Conservation (phyloP, 2,329 filamentous ascomycete species). For the Exophiala calicioides region DNA sequence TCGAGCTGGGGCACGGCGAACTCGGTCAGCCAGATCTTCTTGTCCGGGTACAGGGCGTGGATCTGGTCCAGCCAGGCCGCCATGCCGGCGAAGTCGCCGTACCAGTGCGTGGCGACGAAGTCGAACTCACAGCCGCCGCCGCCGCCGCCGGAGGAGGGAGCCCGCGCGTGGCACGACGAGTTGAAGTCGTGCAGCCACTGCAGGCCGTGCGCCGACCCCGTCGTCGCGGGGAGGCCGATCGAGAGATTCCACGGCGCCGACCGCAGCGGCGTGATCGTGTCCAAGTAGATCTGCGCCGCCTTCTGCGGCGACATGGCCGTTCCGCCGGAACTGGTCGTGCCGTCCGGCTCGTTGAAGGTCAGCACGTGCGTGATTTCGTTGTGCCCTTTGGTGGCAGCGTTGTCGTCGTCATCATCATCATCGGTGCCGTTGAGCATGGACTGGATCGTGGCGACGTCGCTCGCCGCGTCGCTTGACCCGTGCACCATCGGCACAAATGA, state of each 20-base stretch:
- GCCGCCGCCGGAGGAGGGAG: slow-evolving; percentile 44
- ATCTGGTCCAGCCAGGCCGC: slow-evolving; percentile 39
- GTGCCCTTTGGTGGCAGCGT: slow-evolving; percentile 39
- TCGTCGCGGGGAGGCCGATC: slow-evolving; percentile 70
- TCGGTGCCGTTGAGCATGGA: slow-evolving; percentile 7
- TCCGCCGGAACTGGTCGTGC: slow-evolving; percentile 57
- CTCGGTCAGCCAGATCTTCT: slow-evolving; percentile 76
- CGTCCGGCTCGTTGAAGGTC: slow-evolving; percentile 80
- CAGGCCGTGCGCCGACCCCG: slow-evolving; percentile 61
- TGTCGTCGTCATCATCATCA: not conserved
- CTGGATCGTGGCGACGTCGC: slow-evolving; percentile 12
- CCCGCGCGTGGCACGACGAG: slow-evolving; percentile 40
- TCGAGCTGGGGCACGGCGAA: slow-evolving; percentile 61
- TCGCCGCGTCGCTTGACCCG: slow-evolving; percentile 52
- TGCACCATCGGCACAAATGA: slow-evolving; percentile 82
- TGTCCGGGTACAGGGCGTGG: slow-evolving; percentile 47
- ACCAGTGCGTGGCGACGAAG: slow-evolving; percentile 56
- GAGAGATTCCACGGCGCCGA: slow-evolving; percentile 53
- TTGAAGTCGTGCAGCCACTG: slow-evolving; percentile 67
- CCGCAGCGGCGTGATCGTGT: slow-evolving; percentile 69
- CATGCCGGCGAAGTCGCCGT: slow-evolving; percentile 41
- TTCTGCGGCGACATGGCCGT: slow-evolving; percentile 59
- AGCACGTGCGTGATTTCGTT: slow-evolving; percentile 68
- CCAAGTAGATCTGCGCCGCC: slow-evolving; percentile 70
- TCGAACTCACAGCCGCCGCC: slow-evolving; percentile 60